These are phyloP conservation scores for Pseudocercospora fuligena DNA, from an alignment of 2,329 filamentous ascomycete species.

Conservation along the genomic window DNA sequence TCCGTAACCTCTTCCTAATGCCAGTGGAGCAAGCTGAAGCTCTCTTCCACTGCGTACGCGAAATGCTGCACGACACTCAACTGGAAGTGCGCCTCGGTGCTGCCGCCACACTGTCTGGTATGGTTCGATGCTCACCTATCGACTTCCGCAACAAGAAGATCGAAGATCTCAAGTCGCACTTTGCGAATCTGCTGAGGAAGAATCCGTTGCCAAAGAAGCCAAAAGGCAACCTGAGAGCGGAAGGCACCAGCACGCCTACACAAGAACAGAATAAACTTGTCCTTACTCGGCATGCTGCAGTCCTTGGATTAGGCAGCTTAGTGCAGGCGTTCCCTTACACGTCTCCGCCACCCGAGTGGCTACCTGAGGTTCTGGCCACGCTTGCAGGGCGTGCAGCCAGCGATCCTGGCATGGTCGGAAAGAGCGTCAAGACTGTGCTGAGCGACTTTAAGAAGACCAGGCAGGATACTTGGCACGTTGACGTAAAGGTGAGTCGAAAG, in stretches of 20 bases:
- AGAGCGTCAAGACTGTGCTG: constrained; percentile 90
- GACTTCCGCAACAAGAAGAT: constrained; percentile 80
- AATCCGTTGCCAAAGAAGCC: constrained; percentile 83
- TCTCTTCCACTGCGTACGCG: constrained; percentile 90
- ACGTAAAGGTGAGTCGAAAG: constrained; percentile 79
- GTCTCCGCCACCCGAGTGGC: constrained; percentile 88
- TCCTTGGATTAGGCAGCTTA: constrained; percentile 85
- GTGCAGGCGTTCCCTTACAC: constrained; percentile 96
- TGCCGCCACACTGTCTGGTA: constrained; percentile 90
- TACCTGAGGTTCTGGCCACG: constrained; percentile 88
- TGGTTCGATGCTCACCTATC: constrained; percentile 93
- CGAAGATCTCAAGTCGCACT: constrained; percentile 73
- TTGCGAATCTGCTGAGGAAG: constrained; percentile 74
- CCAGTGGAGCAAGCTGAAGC: constrained; percentile 73
- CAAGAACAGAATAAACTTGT: constrained; percentile 76
- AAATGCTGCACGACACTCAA: constrained; percentile 90
- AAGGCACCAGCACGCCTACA: constrained; percentile 67
- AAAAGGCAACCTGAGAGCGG: constrained; percentile 43
- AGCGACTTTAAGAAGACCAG: constrained; percentile 99
- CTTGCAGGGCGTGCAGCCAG: constrained; percentile 83
- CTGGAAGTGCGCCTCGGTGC: constrained; percentile 93
- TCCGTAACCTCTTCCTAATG: constrained; percentile 91
- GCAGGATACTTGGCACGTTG: constrained; percentile 97
- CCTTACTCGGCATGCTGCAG: constrained; percentile 83
- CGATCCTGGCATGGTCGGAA: constrained; percentile 90